Percentiles rank a stretch among this genome's conserved stretches.
These are phyloP conservation scores for Neurospora sp. DNA, from an alignment of 495 filamentous ascomycete genomes.

Conservation along the genomic window DNA sequence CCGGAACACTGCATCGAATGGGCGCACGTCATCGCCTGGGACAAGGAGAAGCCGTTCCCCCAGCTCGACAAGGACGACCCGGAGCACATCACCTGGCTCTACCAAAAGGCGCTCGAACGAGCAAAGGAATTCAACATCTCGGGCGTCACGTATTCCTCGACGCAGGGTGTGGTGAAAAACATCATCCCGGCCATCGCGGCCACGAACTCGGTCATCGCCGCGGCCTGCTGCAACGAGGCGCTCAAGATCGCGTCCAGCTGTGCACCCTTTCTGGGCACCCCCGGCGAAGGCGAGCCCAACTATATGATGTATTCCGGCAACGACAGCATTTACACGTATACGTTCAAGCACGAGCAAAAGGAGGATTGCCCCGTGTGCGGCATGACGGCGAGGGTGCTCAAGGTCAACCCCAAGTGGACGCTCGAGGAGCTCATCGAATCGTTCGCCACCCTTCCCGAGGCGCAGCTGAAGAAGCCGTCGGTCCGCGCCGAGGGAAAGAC, in stretches of 20 bases:
- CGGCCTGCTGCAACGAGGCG: constrained; percentile 90
- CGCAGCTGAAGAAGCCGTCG: constrained; percentile 83
- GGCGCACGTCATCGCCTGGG: constrained; percentile 77
- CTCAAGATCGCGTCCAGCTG: constrained; percentile 81
- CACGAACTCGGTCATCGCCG: constrained; percentile 94
- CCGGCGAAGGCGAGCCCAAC: constrained; percentile 45
- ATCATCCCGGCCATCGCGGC: constrained; percentile 98
- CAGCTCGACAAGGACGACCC: constrained; percentile 91
- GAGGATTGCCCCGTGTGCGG: constrained; percentile 92
- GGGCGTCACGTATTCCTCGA: constrained; percentile 92
- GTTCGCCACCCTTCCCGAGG: constrained; percentile 71
- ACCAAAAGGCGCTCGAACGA: constrained; percentile 69
- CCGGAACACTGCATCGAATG: constrained; percentile 99
- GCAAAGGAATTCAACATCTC: constrained; percentile 82
- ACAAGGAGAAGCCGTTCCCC: constrained; percentile 50
- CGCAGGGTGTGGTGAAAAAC: constrained; percentile 97
- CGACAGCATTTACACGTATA: constrained; percentile 91
- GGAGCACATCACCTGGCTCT: constrained; percentile 95
- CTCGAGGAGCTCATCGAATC: constrained; percentile 79
- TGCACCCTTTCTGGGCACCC: constrained; percentile 59
- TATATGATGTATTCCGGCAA: constrained; percentile 99
- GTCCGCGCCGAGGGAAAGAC: constrained; percentile 72
- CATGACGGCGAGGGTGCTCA: constrained; percentile 60
- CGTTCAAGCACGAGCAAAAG: constrained; percentile 86
- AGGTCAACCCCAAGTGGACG: constrained; percentile 60